Conservation (phyloP, 2,329 filamentous ascomycete genomes). For the Fusarium sp. region DNA sequence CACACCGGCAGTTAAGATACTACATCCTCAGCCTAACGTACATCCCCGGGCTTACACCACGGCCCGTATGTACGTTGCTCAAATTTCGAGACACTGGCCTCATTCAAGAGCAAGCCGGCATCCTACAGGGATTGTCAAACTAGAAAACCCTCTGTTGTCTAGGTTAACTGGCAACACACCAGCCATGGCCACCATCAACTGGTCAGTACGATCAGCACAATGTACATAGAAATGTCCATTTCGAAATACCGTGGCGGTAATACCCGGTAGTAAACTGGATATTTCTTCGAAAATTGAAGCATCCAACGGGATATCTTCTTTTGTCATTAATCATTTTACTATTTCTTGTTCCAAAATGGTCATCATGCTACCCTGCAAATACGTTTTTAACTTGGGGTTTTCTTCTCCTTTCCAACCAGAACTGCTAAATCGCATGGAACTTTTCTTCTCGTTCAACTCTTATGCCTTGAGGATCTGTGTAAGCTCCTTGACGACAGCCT, state of each 20-base stretch:
- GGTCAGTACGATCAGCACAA: neutral
- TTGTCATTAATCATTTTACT: neutral
- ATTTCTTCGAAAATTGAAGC: neutral
- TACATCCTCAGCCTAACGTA: neutral
- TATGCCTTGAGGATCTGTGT: slow-evolving; percentile 70
- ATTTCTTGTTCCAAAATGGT: neutral
- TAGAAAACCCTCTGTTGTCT: neutral
- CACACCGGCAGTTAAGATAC: neutral
- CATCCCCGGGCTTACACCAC: neutral
- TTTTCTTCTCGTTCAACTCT: neutral
- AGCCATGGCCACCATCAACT: neutral
- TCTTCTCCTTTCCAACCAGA: neutral
- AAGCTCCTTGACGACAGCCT: slow-evolving; percentile 81
- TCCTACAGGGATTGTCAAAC: neutral
- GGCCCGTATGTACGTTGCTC: neutral
- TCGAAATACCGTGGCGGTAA: neutral
- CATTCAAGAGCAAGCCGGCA: neutral
- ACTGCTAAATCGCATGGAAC: neutral
- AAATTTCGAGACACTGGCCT: neutral
- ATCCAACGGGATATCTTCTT: neutral
- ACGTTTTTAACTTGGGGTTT: neutral
- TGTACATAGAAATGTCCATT: neutral
- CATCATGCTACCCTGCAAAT: neutral
- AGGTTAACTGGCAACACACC: neutral
- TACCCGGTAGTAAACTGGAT: neutral